Evolutionary conservation across 768 basidiomycete genomes (phyloP).

Genomic region (Trametes coccinea): DNA sequence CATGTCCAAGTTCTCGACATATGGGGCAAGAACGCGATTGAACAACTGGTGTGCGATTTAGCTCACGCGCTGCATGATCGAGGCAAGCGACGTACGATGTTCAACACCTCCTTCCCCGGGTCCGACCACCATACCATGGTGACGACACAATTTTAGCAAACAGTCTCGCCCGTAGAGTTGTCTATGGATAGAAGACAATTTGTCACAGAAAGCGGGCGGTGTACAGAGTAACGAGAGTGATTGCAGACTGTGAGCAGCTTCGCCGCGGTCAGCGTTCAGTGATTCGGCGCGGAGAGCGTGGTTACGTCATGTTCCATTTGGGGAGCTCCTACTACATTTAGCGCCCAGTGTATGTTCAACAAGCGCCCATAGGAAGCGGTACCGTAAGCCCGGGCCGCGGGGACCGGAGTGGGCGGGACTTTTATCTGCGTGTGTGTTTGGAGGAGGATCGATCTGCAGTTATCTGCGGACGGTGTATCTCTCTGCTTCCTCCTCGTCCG

Average conservation of each 20-base stretch:
- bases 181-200: neutral
- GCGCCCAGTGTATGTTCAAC: neutral
- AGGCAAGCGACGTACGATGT: conserved; percentile 55
- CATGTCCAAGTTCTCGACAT: conserved; percentile 94
- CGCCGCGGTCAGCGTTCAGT: neutral
- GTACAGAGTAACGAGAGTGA: neutral
- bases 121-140: conserved; percentile 82
- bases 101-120: conserved; percentile 82
- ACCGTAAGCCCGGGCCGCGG: neutral
- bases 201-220: neutral
- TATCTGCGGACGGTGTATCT: neutral
- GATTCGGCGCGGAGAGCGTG: conserved; percentile 1
- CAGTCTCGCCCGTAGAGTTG: neutral
- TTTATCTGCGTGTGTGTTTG: neutral
- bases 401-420: neutral
- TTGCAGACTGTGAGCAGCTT: neutral
- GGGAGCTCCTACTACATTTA: neutral
- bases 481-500: neutral
- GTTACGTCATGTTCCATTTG: conserved; percentile 15
- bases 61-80: neutral
- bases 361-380: neutral
- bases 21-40: conserved; percentile 90
- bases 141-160: neutral
- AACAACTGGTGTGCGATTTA: conserved; percentile 54
- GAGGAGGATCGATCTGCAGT: conserved; percentile 2